Evolutionary conservation across 2,329 filamentous ascomycete species (phyloP).

Genomic region (Pleoardoris graminearum): DNA sequence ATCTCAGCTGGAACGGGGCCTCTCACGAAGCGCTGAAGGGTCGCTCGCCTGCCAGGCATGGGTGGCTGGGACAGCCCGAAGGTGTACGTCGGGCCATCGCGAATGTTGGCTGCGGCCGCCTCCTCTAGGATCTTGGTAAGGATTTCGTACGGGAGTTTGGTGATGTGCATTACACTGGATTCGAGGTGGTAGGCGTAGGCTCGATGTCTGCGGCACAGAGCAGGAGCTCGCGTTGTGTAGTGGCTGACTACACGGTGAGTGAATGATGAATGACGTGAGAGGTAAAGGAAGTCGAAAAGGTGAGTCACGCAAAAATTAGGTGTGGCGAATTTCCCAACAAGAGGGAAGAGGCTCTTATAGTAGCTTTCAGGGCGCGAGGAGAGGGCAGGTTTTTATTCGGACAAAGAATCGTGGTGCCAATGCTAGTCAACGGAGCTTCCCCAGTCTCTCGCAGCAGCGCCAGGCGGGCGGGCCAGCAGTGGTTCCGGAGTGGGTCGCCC

Average conservation of each 20-base stretch:
- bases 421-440: slow-evolving; percentile 38
- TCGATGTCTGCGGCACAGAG: slow-evolving; percentile 18
- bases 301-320: slow-evolving; percentile 15
- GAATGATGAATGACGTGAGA: slow-evolving; percentile 3
- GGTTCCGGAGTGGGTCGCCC: slow-evolving; percentile 29
- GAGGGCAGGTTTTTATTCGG: slow-evolving; percentile 31
- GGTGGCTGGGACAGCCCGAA: slow-evolving; percentile 57
- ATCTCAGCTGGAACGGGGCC: slow-evolving; percentile 56
- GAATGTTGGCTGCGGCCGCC: slow-evolving; percentile 53
- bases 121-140: slow-evolving; percentile 56
- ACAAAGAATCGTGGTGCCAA: slow-evolving; percentile 34
- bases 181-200: slow-evolving; percentile 11
- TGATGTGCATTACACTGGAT: slow-evolving; percentile 50
- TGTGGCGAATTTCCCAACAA: slow-evolving; percentile 9
- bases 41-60: slow-evolving; percentile 50
- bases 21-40: slow-evolving; percentile 55
- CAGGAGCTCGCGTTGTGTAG: slow-evolving; percentile 4
- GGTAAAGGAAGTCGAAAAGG: slow-evolving; percentile 12
- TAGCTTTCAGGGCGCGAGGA: slow-evolving; percentile 10
- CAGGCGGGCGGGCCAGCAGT: slow-evolving; percentile 26
- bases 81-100: slow-evolving; percentile 54
- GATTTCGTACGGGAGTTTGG: slow-evolving; percentile 57
- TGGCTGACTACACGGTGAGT: slow-evolving; percentile 14
- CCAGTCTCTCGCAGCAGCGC: slow-evolving; percentile 29
- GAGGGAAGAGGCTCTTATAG: slow-evolving; percentile 32